Evolutionary conservation across 2,329 filamentous ascomycete genomes (phyloP), one percentile per base, ranked within the genome.

Genomic region (Clarireedia homoeocarpa): DNA sequence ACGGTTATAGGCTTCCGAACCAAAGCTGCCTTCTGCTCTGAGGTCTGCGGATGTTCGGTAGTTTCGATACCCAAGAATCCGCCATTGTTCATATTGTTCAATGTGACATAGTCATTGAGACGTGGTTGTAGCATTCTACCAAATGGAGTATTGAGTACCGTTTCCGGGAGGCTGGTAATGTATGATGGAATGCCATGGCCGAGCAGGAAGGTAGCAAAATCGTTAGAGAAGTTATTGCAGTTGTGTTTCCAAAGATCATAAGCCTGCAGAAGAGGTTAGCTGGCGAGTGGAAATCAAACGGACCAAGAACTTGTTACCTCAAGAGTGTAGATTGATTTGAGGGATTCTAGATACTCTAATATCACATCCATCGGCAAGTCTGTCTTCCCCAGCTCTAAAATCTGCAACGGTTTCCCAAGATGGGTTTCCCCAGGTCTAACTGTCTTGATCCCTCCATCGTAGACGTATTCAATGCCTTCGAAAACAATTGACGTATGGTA

Each of bases 171-270:
- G 62, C 86, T 89, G 30, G 83, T 81, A 62, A 99, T 97, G 65
- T 95, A 85, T 1, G 85, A 80, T 0, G 94, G 94, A 58, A 97
- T 97, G 2, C 89, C 88, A 63, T 85, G 88, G 23, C 94, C 92
- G 1, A 96, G 76, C 0, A 97, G 76, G 61, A 97, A 97, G 71
- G 89, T 94, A 60, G 89, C 77, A 62, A 97, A 85, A 59, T 96
- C 91, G 67, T 97, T 92, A 3, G 88, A 89, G 71, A 97, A 99
- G 71, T 96, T 96, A 74, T 97, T 99, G 75, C 92, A 97, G 69
- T 99, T 99, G 72, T 96, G 91, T 65, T 74, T 89, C 70, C 81
- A 96, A 5, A 96, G 75, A 67, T 96, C 90, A 67, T 97, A 97
- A 0, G 89, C 88, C 82, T 90, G 7, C 38, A 20, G n/a, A 30